phyloP scores from a whole-genome alignment of 495 filamentous ascomycete genomes.

The Terfezia claveryi region DNA sequence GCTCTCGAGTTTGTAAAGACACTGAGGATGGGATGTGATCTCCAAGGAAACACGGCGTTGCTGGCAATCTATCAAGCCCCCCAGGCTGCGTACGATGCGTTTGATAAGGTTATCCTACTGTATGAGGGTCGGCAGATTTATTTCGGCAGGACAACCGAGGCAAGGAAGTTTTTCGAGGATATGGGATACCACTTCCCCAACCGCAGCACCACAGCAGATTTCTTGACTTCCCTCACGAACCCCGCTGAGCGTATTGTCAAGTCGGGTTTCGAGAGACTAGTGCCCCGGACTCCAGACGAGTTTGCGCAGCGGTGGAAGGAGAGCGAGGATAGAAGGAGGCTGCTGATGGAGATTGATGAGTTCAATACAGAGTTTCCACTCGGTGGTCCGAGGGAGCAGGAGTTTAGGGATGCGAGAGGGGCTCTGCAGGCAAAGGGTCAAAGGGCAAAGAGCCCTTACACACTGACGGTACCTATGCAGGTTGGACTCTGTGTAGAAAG shows the following conservation, averaged over 20 bases:
- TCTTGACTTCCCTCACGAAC: slow-evolving; percentile 57
- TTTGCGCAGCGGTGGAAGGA: slow-evolving; percentile 33
- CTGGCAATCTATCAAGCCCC: slow-evolving; percentile 59
- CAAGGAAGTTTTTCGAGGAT: slow-evolving; percentile 44
- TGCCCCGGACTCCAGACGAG: slow-evolving; percentile 37
- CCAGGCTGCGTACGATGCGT: slow-evolving; percentile 43
- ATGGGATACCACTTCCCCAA: slow-evolving; percentile 46
- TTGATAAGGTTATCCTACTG: slow-evolving; percentile 51
- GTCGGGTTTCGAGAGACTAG: slow-evolving; percentile 36
- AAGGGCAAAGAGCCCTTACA: slow-evolving; percentile 40
- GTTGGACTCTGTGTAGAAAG: slow-evolving; percentile 50
- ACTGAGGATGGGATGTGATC: slow-evolving; percentile 46
- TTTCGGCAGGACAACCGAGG: slow-evolving; percentile 39
- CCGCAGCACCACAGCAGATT: slow-evolving; percentile 50
- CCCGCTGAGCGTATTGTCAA: slow-evolving; percentile 42
- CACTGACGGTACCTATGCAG: slow-evolving; percentile 49
- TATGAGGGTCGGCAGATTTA: slow-evolving; percentile 45
- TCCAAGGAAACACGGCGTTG: slow-evolving; percentile 56
- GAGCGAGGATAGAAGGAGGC: slow-evolving; percentile 40
- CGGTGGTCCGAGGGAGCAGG: slow-evolving; percentile 7
- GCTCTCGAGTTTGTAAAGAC: slow-evolving; percentile 29
- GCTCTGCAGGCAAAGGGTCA: slow-evolving; percentile 42
- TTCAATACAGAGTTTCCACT: slow-evolving; percentile 13
- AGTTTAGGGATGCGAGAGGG: slow-evolving; percentile 43
- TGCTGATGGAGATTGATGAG: slow-evolving; percentile 40